Conservation (phyloP, 202 grass and related monocot genomes). For the Zizania palustris region DNA sequence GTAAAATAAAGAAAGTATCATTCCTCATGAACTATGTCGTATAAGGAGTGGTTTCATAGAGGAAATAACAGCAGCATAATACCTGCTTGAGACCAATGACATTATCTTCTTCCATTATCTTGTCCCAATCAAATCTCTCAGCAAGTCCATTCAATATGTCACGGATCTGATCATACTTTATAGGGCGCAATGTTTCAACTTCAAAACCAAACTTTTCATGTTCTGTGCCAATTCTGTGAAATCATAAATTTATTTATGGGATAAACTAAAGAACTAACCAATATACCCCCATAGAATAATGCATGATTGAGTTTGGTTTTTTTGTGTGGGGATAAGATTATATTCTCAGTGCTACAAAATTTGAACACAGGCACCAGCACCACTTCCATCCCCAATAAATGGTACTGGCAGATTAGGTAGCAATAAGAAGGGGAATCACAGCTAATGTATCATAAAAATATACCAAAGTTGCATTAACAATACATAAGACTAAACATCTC, state of each 20-base stretch:
- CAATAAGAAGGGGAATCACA: not conserved
- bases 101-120: conserved; percentile 77
- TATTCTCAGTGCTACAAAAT: not conserved
- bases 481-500: not conserved
- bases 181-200: conserved; percentile 75
- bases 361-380: not conserved
- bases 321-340: not conserved
- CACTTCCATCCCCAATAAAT: not conserved
- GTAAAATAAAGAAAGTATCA: not conserved
- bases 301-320: too few relatives aligned
- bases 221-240: conserved; percentile 91
- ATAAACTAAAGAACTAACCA: not conserved
- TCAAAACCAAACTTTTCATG: conserved; percentile 99
- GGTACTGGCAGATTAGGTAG: not conserved
- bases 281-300: not conserved
- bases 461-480: not conserved
- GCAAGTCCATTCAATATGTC: conserved; percentile 75
- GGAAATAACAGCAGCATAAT: conserved; percentile 7
- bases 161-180: conserved; percentile 89
- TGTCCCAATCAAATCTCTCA: conserved; percentile 94
- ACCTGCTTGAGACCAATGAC: conserved; percentile 95
- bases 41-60: not conserved
- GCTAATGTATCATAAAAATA: not conserved
- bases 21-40: not conserved
- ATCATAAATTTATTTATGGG: conserved; percentile 8